A percentile compares a stretch with the other conserved stretches of the same genome.
phyloP scores from a whole-genome alignment of 768 basidiomycete species.

The Phlebiopsis gigantea region DNA sequence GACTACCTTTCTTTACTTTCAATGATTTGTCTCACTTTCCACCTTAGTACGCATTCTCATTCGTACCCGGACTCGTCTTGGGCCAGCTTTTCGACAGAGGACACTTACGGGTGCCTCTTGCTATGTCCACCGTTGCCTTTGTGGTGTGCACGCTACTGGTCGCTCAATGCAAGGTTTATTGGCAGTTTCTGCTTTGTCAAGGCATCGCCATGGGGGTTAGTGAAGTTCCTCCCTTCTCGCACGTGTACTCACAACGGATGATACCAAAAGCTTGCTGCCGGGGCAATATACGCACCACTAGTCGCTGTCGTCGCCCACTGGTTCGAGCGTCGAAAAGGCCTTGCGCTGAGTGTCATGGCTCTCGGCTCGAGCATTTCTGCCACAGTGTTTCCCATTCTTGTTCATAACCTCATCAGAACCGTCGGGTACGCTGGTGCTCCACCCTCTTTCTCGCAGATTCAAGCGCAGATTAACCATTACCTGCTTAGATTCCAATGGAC shows the following conservation, averaged over 20 bases:
- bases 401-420: constrained; percentile 45
- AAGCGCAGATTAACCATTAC: neutral
- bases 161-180: constrained; percentile 66
- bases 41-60: constrained; percentile 46
- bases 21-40: neutral
- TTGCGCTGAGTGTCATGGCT: constrained; percentile 58
- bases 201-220: constrained; percentile 62
- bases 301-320: constrained; percentile 62
- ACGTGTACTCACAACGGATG: too few species aligned
- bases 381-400: constrained; percentile 56
- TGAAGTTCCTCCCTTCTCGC: too few species aligned
- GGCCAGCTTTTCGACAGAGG: constrained; percentile 74
- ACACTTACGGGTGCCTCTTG: constrained; percentile 47
- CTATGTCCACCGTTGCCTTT: constrained; percentile 42
- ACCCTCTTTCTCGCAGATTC: neutral
- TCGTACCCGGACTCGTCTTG: constrained; percentile 53
- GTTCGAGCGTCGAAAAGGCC: constrained; percentile 54
- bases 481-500: constrained; percentile 66
- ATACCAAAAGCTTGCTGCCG: constrained; percentile 30
- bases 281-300: constrained; percentile 58
- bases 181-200: constrained; percentile 77
- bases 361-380: constrained; percentile 68
- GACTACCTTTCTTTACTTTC: neutral
- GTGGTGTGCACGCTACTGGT: constrained; percentile 55
- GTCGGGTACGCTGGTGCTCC: constrained; percentile 46